Evolutionary conservation across 2,329 filamentous ascomycete genomes (phyloP).

Genomic region (Fusarium pilosicola): DNA sequence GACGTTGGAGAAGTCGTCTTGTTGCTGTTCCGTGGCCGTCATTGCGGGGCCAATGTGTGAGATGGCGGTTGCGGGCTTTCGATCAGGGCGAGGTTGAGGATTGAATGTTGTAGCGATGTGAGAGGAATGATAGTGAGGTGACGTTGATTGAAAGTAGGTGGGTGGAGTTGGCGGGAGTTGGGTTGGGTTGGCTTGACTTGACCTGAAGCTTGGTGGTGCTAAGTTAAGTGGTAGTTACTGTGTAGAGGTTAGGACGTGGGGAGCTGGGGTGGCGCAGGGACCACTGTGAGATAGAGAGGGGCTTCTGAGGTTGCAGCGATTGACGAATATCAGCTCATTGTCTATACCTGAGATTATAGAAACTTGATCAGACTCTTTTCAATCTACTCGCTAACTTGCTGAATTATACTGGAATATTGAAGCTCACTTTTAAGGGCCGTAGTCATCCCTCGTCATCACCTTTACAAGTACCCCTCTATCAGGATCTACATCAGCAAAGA

Average conservation of each 20-base stretch:
- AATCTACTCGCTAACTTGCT: fast-evolving
- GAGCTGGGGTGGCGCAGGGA: conserved; percentile 37
- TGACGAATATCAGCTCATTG: background rate
- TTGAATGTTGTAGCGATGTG: background rate
- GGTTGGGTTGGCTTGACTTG: conserved; percentile 29
- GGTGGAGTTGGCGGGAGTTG: conserved; percentile 34
- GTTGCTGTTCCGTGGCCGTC: conserved; percentile 61
- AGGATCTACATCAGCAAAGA: conserved; percentile 20
- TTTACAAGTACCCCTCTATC: conserved; percentile 16
- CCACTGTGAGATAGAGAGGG: conserved; percentile 29
- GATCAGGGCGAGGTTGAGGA: background rate
- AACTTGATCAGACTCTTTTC: fast-evolving
- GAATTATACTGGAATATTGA: fast-evolving
- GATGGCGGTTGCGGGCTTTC: background rate
- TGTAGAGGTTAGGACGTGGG: conserved; percentile 21
- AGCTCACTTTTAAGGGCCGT: fast-evolving
- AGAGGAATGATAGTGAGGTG: background rate
- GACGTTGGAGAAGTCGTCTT: conserved; percentile 81
- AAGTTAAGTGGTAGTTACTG: conserved; percentile 3
- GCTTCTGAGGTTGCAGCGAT: background rate
- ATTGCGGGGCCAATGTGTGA: conserved; percentile 20
- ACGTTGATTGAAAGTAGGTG: conserved; percentile 6
- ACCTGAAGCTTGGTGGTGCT: conserved; percentile 31
- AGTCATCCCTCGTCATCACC: background rate
- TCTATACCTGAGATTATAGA: fast-evolving